phyloP scores from a whole-genome alignment of 2,329 filamentous ascomycete genomes.

The Botryosphaeria dothidea region DNA sequence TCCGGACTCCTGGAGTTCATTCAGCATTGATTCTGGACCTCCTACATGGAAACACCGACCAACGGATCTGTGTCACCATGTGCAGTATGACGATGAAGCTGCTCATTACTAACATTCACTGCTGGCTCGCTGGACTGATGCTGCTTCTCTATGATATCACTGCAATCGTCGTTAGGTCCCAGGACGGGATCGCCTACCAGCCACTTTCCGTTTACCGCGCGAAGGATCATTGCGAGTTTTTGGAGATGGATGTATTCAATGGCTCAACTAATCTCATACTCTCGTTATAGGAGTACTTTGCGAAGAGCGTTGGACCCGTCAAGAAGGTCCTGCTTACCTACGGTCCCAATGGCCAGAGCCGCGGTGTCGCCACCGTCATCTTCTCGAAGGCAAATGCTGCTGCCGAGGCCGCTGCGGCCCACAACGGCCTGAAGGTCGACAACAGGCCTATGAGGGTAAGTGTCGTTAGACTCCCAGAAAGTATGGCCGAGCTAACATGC shows the following conservation, averaged over 20 bases:
- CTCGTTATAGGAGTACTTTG: slow-evolving; percentile 90
- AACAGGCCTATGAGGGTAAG: slow-evolving; percentile 84
- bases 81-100: background rate
- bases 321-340: slow-evolving; percentile 92
- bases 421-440: slow-evolving; percentile 91
- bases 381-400: slow-evolving; percentile 82
- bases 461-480: background rate
- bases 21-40: background rate
- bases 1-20: slow-evolving; percentile 8
- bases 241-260: background rate
- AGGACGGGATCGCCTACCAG: slow-evolving; percentile 20
- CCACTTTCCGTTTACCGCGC: slow-evolving; percentile 29
- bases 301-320: slow-evolving; percentile 81
- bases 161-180: slow-evolving; percentile 16
- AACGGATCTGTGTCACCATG: background rate
- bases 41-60: background rate
- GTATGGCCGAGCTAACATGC: background rate
- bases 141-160: slow-evolving; percentile 26
- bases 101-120: slow-evolving; percentile 51
- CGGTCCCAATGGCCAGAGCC: slow-evolving; percentile 86
- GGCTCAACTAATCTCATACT: slow-evolving; percentile 64
- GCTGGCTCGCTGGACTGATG: slow-evolving; percentile 60
- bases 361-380: slow-evolving; percentile 86
- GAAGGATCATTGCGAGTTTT: background rate
- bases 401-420: slow-evolving; percentile 75